Conservation (phyloP, 2,329 filamentous ascomycete species). For the Cladophialophora chaetospira region DNA sequence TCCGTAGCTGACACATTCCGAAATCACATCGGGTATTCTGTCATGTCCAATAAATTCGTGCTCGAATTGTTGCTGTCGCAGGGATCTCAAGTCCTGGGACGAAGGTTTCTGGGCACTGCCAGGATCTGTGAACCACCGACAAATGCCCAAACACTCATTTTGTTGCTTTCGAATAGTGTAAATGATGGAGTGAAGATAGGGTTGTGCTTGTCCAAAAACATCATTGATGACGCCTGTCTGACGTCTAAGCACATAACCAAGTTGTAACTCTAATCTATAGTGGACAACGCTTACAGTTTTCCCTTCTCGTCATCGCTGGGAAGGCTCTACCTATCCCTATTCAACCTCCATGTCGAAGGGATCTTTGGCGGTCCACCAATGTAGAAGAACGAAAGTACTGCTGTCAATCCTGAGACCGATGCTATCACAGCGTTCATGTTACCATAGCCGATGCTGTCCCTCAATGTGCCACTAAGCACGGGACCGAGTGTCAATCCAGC, state of each 20-base stretch:
- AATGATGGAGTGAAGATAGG: no score
- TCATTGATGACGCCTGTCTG: not conserved
- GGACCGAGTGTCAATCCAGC: constrained; percentile 63
- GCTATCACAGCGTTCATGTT: constrained; percentile 32
- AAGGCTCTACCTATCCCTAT: constrained; percentile 9
- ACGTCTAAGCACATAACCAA: not conserved
- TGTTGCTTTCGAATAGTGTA: no score
- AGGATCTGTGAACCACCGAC: no score
- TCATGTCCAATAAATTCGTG: no score
- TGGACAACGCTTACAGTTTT: not conserved
- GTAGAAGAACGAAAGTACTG: constrained; percentile 28
- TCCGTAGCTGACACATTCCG: no score
- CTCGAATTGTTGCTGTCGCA: no score
- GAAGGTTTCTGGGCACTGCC: no score
- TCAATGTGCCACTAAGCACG: constrained; percentile 36
- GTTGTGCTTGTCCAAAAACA: not conserved
- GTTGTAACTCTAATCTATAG: not conserved
- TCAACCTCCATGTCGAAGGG: not conserved
- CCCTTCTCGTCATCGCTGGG: not conserved
- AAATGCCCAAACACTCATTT: no score
- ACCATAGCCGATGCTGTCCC: constrained; percentile 30
- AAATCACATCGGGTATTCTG: no score
- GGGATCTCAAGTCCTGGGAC: no score
- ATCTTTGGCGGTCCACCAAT: constrained; percentile 29
- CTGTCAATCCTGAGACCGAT: constrained; percentile 27